Evolutionary conservation across 2,329 filamentous ascomycete genomes (phyloP).

Genomic region (Neurospora sp.): DNA sequence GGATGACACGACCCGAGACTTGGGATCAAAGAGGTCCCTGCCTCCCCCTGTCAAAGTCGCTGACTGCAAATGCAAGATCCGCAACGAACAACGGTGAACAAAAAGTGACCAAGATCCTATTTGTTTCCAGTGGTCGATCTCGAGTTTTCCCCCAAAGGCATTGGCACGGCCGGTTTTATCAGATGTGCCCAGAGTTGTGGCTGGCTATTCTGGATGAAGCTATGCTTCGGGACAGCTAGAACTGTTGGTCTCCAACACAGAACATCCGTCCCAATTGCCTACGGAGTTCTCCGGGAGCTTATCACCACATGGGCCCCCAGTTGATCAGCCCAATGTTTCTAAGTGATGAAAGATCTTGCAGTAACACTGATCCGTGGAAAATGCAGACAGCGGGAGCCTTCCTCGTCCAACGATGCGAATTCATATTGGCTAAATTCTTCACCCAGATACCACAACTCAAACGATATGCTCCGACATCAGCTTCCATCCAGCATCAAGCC

Average conservation of each 20-base stretch:
- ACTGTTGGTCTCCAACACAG: no score
- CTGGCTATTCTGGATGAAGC: not conserved
- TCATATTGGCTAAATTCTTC: not conserved
- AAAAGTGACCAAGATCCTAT: not conserved
- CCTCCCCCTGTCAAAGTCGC: not conserved
- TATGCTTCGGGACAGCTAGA: not conserved
- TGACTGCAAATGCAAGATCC: not conserved
- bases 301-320: no score
- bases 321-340: no score
- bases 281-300: no score
- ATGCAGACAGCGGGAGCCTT: no score
- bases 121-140: not conserved
- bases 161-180: not conserved
- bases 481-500: not conserved
- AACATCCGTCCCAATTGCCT: no score
- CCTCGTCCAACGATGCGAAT: not conserved
- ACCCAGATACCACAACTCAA: not conserved
- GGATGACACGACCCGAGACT: not conserved
- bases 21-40: not conserved
- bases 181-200: not conserved
- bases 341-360: no score
- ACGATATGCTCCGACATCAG: not conserved
- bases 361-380: no score
- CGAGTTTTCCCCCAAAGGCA: no score
- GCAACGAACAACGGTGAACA: not conserved